Percentiles rank a stretch among this genome's conserved stretches.
phyloP scores from a whole-genome alignment of 495 filamentous ascomycete species.

The Schizothecium vesticola region DNA sequence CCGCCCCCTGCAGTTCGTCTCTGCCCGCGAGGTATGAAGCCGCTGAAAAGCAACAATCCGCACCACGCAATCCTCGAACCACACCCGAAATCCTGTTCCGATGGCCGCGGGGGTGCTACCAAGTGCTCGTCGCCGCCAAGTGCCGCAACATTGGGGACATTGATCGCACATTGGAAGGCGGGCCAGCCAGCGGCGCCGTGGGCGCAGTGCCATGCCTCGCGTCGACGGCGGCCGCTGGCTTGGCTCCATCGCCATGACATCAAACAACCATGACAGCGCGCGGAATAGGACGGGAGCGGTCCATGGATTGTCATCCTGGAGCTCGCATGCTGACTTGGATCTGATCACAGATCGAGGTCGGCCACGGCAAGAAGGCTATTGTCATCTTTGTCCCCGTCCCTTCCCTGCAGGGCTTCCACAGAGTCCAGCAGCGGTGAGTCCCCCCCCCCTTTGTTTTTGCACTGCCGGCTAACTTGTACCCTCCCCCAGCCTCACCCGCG shows the following conservation, averaged over 20 bases:
- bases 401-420: slow-evolving; percentile 91
- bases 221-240: slow-evolving; percentile 9
- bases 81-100: slow-evolving; percentile 36
- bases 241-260: slow-evolving; percentile 23
- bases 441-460: not conserved
- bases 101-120: slow-evolving; percentile 6
- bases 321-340: slow-evolving; percentile 63
- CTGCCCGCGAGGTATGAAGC: slow-evolving; percentile 92
- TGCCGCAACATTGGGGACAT: slow-evolving; percentile 26
- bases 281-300: slow-evolving; percentile 69
- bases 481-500: slow-evolving; percentile 80
- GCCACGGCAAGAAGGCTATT: slow-evolving; percentile 99
- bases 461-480: slow-evolving; percentile 17
- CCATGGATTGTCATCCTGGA: slow-evolving; percentile 51
- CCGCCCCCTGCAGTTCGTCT: slow-evolving; percentile 93
- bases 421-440: slow-evolving; percentile 95
- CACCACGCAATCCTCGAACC: slow-evolving; percentile 17
- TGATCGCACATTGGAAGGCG: slow-evolving; percentile 29
- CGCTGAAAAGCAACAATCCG: slow-evolving; percentile 20
- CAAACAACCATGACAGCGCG: slow-evolving; percentile 29
- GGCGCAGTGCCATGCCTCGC: not conserved
- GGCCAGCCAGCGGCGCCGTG: slow-evolving; percentile 16
- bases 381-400: slow-evolving; percentile 99
- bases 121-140: slow-evolving; percentile 20
- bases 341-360: slow-evolving; percentile 87